Evolutionary conservation across 148 eudicot genomes (phyloP), one percentile per base, ranked within the genome.

Genomic region (Camellia sinensis): DNA sequence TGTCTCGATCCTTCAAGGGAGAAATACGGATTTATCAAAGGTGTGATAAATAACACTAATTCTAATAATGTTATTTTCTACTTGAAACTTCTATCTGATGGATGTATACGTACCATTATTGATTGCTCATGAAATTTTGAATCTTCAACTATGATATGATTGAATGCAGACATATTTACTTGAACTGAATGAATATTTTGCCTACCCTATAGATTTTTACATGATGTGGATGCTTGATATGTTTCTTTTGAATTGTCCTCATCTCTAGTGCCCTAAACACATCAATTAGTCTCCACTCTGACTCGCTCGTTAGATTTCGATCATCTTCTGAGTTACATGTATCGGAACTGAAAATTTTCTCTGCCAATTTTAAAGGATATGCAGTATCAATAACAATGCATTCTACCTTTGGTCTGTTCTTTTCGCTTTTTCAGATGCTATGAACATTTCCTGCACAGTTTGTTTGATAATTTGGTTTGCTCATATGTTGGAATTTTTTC

Each of bases 131-230:
- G 54, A 3, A 50, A 9, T 77, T 63, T 46, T 76, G 57, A 76
- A 54, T 11, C 71, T 37, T 6, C 52, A 48, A 48, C 57, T 77
- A 46, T 8, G 65, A 29, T 65, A 48, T 52, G 60, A 48, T 41
- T 77, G 29, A 64, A 48, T 19, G 8, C 77, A 4, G 41, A 22
- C 77, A 76, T n/a, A 76, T 76, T 48, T 50, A 46, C 4, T 76
- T 6, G 40, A 15, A 62, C 29, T 4, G 56, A 43, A 57, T 5
- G 8, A 22, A 13, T 7, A 22, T 77, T 41, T 22, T 45, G 21
- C 14, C 4, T 63, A 37, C 13, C 21, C 21, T 21, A 45, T 45
- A 14, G 56, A 45, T 64, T 64, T 64, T 64, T 77, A 9, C 40
- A 77, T 77, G 29, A 62, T 40, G 57, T 77, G 69, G 18, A 77